Conservation (phyloP, 2,329 filamentous ascomycete species). For the Hymenoscyphus infarciens region DNA sequence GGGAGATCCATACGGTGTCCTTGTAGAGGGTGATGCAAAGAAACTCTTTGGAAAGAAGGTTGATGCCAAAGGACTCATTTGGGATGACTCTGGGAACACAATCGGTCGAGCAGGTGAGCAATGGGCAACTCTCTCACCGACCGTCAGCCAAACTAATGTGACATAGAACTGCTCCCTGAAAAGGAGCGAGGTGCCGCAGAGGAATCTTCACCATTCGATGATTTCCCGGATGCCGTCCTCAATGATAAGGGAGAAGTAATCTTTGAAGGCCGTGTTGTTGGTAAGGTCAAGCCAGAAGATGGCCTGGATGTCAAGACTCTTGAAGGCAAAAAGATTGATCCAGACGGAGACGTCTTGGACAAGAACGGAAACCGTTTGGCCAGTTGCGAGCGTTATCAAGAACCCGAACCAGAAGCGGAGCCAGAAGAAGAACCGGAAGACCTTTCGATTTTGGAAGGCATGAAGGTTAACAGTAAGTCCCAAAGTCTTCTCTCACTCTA, state of each 20-base stretch:
- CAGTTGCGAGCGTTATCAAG: conserved; percentile 33
- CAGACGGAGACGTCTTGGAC: conserved; percentile 76
- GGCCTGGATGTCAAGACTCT: conserved; percentile 60
- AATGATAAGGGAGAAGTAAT: conserved; percentile 51
- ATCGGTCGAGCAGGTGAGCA: conserved; percentile 52
- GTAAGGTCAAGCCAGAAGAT: conserved; percentile 61
- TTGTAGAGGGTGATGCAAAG: conserved; percentile 62
- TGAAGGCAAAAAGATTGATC: conserved; percentile 67
- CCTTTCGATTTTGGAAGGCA: conserved; percentile 48
- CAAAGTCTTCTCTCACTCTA: neutral
- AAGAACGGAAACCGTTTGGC: conserved; percentile 60
- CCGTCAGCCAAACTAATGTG: neutral
- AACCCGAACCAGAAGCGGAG: conserved; percentile 32
- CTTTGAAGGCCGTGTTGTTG: conserved; percentile 50
- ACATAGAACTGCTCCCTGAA: conserved; percentile 55
- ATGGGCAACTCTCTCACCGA: neutral
- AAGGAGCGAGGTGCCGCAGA: conserved; percentile 45
- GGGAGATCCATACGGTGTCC: conserved; percentile 53
- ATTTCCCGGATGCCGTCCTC: conserved; percentile 52
- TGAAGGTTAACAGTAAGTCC: conserved; percentile 49
- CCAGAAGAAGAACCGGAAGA: conserved; percentile 36
- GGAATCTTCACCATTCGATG: conserved; percentile 51
- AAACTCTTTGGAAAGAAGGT: conserved; percentile 61
- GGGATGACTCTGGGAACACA: conserved; percentile 65
- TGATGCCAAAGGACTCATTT: conserved; percentile 67